Base-by-base conservation (phyloP, 2,329 filamentous ascomycete species). In the Neophaeococcomyces aloes region DNA sequence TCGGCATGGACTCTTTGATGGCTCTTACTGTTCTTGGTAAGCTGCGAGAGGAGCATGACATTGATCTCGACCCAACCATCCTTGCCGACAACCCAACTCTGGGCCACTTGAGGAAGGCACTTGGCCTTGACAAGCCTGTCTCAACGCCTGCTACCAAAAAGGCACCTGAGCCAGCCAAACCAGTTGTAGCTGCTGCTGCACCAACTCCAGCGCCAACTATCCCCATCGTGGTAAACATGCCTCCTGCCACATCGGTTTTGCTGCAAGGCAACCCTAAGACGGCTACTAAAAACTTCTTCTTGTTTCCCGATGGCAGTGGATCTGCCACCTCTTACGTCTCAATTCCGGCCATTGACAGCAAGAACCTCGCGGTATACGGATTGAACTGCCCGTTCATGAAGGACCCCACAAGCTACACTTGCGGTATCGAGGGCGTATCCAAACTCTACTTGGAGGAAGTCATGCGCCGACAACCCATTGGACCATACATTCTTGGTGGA, bases 1-100 rank as follows among this genome's bases (percentile, higher is more conserved):
- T 69, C 53, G 66, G 66, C 4, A 65, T 69, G 57, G 66, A 69
- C 46, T 69, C 66, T 3, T 53, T 69, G 18, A 65, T 69, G 58
- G 65, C 64, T 4, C 56, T 69, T 21, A 66, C 65, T 2, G 64
- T 68, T 5, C 60, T 68, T 13, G 65, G 65, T 33, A 64, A 61
- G 39, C 62, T 69, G 25, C 65, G 66, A 7, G 66, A 69, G 46
- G 60, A 59, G 10, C 44, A 66, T 17, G 64, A 64, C 18, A 52
- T 68, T 13, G 64, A 67, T 30, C 54, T 69, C 0, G 56, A 65
- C 4, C 58, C 64, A 3, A 64, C 66, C 23, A 67, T 69, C 46
- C 64, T 69, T 35, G 62, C 65, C 15, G 65, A 67, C 45, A 61
- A 68, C 38, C 61, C 63, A 29, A 64, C 64, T 4, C 53, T 69